A percentile compares a stretch with the other conserved stretches of the same genome.
Conservation (phyloP, 2,329 filamentous ascomycete species). For the Fusarium sp. region DNA sequence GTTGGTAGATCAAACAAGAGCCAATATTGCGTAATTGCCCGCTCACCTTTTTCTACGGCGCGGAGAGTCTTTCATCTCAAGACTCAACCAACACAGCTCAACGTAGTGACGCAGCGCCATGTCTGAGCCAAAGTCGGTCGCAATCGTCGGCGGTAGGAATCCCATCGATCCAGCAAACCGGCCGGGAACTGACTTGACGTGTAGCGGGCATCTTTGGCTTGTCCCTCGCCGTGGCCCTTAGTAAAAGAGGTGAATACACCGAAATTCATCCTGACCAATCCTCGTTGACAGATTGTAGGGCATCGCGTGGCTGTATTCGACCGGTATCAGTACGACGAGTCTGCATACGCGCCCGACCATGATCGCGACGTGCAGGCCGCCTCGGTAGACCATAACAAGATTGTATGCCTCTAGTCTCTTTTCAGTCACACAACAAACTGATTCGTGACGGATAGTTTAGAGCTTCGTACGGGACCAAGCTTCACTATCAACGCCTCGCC, state of each 20-base stretch:
- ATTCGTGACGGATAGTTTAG: not conserved
- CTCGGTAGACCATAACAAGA: slow-evolving; percentile 8
- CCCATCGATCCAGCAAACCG: not conserved
- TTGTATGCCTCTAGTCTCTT: not conserved
- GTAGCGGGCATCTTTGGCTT: not conserved
- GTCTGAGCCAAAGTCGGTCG: not conserved
- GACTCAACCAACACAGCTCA: too few species aligned
- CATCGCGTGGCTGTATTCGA: not conserved
- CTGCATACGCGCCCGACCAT: not conserved
- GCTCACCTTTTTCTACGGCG: too few species aligned
- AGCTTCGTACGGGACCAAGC: slow-evolving; percentile 5
- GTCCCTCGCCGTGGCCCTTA: not conserved
- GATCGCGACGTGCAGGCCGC: not conserved
- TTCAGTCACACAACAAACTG: too few species aligned
- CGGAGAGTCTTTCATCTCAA: too few species aligned
- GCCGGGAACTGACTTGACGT: not conserved
- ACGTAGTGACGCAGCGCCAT: not conserved
- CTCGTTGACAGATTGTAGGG: not conserved
- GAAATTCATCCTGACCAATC: not conserved
- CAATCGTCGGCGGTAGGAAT: not conserved
- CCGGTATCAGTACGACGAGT: not conserved
- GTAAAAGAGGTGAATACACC: not conserved
- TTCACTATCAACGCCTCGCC: slow-evolving; percentile 2
- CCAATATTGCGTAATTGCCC: too few species aligned
- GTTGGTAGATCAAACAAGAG: too few species aligned